Evolutionary conservation across 2,329 filamentous ascomycete genomes (phyloP), one percentile per base, ranked within the genome.

Genomic region (Fusarium sp.): DNA sequence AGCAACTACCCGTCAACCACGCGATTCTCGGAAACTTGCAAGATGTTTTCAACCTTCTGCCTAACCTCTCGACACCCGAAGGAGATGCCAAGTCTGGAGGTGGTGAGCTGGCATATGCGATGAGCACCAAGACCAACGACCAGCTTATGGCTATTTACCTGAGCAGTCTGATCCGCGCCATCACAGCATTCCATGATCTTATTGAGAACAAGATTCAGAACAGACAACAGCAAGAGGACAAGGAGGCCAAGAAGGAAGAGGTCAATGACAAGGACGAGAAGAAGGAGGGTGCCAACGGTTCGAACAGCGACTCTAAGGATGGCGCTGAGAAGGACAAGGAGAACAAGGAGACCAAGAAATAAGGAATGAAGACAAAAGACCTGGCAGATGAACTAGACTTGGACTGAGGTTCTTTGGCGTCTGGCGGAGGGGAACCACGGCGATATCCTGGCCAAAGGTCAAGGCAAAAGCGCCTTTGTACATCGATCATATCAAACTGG

Each of bases 151-250:
- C 94, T 53, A 98, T 99, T 80, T 99, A 99, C 82, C 86, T 99
- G 56, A 97, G 93, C 83, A 97, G 93, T 84, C 84, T 76, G 84
- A 98, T 99, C 82, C 89, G 96, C 66, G 96, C 96, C 59, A 99
- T 99, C 77, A 98, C 96, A 15, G 96, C 96, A 10, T 99, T 98
- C 91, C 96, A 99, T 80, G 96, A 99, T 79, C 84, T 99, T 73
- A 99, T 99, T 72, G 96, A 99, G 85, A 99, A 99, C 86, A 99
- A 99, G 88, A 98, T 98, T 73, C 95, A 98, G 84, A 99, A 99
- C 83, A 89, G 95, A 80, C 94, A 98, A 82, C 93, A 97, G 80
- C 92, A 97, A 77, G 96, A 98, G 78, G 96, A 99, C 77, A 95
- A 95, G 83, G 95, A 98, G 74, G 88, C 91, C 76, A 93, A 93